A percentile compares a stretch with the other conserved stretches of the same genome.
Conservation (phyloP, 2,329 filamentous ascomycete genomes). For the Aspergillus ustus region DNA sequence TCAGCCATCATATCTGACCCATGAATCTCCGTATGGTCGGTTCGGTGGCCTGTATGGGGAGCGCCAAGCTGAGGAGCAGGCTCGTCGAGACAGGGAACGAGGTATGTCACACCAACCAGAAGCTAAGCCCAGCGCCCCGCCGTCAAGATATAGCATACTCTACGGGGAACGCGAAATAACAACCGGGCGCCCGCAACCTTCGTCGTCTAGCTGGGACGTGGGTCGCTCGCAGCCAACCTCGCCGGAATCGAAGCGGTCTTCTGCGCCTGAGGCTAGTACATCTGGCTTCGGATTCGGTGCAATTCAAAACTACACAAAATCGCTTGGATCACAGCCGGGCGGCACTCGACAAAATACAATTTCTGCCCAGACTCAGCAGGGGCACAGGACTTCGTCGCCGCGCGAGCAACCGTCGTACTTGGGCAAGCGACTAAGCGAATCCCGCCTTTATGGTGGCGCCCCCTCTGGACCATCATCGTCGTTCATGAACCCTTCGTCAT, state of each 20-base stretch:
- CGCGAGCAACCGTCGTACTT: conserved; percentile 40
- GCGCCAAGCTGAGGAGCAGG: conserved; percentile 40
- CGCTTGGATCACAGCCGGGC: conserved; percentile 44
- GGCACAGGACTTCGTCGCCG: conserved; percentile 38
- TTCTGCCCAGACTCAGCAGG: conserved; percentile 40
- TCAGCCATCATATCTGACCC: conserved; percentile 34
- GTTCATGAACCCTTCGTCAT: conserved; percentile 27
- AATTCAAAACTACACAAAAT: conserved; percentile 48
- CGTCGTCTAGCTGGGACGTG: conserved; percentile 40
- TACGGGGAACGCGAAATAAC: conserved; percentile 40
- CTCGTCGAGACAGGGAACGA: conserved; percentile 41
- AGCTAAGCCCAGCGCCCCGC: conserved; percentile 31
- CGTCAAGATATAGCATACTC: conserved; percentile 36
- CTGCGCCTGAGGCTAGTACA: conserved; percentile 34
- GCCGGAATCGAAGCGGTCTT: conserved; percentile 43
- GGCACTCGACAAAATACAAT: conserved; percentile 38
- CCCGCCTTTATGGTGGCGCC: conserved; percentile 40
- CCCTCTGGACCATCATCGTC: conserved; percentile 36
- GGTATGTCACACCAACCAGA: conserved; percentile 36
- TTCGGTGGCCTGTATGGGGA: conserved; percentile 41
- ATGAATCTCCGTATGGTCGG: conserved; percentile 38
- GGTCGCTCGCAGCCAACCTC: conserved; percentile 44
- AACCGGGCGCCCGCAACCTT: conserved; percentile 31
- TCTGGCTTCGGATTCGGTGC: conserved; percentile 44
- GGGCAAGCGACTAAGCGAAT: conserved; percentile 38